Percentiles rank a stretch among this genome's conserved stretches.
Evolutionary conservation across 176 grass and related monocot species (phyloP).

Genomic region (Otatea glauca): DNA sequence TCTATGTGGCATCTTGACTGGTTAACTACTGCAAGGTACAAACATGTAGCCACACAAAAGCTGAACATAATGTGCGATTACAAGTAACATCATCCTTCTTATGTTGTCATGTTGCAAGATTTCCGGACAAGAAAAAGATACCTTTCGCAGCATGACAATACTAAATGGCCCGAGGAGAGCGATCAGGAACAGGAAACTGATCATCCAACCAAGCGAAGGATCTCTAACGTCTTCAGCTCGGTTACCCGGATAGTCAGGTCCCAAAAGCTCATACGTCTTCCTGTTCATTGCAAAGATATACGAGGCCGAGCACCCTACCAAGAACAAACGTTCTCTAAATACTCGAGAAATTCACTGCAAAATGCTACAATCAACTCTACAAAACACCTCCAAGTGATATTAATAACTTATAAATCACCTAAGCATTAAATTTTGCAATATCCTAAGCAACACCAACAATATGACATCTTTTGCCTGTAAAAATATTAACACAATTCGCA

Average conservation of each 20-base stretch:
- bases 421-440: neutral
- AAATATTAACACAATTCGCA: neutral
- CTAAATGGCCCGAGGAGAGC: constrained; percentile 53
- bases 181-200: constrained; percentile 50
- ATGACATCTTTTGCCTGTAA: neutral
- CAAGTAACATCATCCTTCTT: neutral
- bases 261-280: constrained; percentile 49
- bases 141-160: constrained; percentile 53
- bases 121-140: neutral
- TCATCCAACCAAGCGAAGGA: constrained; percentile 58
- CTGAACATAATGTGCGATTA: neutral
- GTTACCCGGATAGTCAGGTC: constrained; percentile 53
- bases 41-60: neutral
- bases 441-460: neutral
- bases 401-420: neutral
- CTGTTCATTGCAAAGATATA: constrained; percentile 54
- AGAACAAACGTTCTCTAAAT: neutral
- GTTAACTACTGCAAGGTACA: too few species aligned
- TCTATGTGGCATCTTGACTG: neutral
- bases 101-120: neutral
- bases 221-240: constrained; percentile 44
- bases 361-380: neutral
- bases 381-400: neutral
- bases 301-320: constrained; percentile 42
- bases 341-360: neutral